Percentiles rank a stretch among this genome's conserved stretches.
Conservation (phyloP, 768 basidiomycete genomes). For the Boletus subparvulus region DNA sequence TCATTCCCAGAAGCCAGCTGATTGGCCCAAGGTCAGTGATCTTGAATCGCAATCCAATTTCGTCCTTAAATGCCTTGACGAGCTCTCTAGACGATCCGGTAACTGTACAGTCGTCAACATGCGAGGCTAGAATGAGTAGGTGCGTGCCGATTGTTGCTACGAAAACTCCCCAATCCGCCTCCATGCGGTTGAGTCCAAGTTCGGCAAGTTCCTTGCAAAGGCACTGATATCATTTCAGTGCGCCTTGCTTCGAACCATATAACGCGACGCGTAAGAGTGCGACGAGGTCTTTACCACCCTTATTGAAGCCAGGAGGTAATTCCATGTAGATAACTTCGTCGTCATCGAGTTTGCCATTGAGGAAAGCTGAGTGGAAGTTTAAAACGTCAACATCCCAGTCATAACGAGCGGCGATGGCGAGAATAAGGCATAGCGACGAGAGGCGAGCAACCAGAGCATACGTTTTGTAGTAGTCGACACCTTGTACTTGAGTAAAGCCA, state of each 20-base stretch:
- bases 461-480: not conserved
- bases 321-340: constrained; percentile 43
- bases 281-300: constrained; percentile 8
- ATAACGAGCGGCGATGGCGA: not conserved
- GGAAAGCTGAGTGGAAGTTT: not conserved
- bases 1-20: constrained; percentile 12
- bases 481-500: not conserved
- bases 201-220: not conserved
- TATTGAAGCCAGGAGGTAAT: constrained; percentile 33
- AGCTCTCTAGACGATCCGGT: not conserved
- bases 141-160: not conserved
- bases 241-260: constrained; percentile 9
- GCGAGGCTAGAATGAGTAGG: not conserved
- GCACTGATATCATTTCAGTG: constrained; percentile 7
- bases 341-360: not conserved
- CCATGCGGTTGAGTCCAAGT: not conserved
- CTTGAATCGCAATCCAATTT: not conserved
- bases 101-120: constrained; percentile 7
- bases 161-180: constrained; percentile 9
- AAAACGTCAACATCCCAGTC: not conserved
- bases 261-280: constrained; percentile 1
- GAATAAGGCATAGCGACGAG: not conserved
- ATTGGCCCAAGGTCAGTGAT: constrained; percentile 3
- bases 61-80: not conserved
- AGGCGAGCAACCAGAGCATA: not conserved